Percentiles rank a stretch among this genome's conserved stretches.
Evolutionary conservation across 371 early-diverging fungal species (phyloP).

Genomic region (Mortierella sp.): DNA sequence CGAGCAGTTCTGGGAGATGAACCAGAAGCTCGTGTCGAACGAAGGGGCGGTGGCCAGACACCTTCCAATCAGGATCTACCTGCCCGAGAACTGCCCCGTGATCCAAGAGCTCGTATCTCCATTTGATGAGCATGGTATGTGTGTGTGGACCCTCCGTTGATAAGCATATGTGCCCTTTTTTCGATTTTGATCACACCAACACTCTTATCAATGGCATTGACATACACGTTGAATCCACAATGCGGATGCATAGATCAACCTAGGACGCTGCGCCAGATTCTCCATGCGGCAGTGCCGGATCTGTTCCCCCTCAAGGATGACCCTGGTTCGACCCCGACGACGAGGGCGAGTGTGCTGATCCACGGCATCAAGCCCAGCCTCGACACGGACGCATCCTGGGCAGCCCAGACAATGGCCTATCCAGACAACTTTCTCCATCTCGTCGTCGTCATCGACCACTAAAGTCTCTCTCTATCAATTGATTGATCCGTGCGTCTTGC

Average conservation of each 20-base stretch:
- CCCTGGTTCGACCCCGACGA: not conserved
- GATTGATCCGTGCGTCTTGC: not conserved
- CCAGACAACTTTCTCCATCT: conserved; percentile 83
- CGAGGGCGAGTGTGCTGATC: conserved; percentile 52
- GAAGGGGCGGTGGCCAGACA: conserved; percentile 58
- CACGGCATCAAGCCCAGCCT: conserved; percentile 72
- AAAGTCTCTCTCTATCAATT: not conserved
- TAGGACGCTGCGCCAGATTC: conserved; percentile 36
- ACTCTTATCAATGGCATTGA: no score
- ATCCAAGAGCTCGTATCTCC: conserved; percentile 69
- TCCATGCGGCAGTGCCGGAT: conserved; percentile 34
- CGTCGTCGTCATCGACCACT: conserved; percentile 54
- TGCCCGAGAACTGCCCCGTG: conserved; percentile 70
- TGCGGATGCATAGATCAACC: conserved; percentile 30
- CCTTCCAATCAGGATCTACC: conserved; percentile 70
- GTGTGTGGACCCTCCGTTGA: not conserved
- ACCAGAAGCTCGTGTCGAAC: conserved; percentile 64
- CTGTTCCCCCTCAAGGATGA: conserved; percentile 26
- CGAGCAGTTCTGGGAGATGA: conserved; percentile 74
- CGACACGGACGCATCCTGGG: conserved; percentile 72
- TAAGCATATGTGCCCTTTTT: no score
- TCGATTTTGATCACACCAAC: no score
- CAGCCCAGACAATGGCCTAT: conserved; percentile 73
- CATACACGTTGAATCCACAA: no score
- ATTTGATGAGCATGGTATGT: conserved; percentile 56